A percentile compares a stretch with the other conserved stretches of the same genome.
phyloP scores from a whole-genome alignment of 805 yeast genomes.

The Hanseniaspora guilliermondii region DNA sequence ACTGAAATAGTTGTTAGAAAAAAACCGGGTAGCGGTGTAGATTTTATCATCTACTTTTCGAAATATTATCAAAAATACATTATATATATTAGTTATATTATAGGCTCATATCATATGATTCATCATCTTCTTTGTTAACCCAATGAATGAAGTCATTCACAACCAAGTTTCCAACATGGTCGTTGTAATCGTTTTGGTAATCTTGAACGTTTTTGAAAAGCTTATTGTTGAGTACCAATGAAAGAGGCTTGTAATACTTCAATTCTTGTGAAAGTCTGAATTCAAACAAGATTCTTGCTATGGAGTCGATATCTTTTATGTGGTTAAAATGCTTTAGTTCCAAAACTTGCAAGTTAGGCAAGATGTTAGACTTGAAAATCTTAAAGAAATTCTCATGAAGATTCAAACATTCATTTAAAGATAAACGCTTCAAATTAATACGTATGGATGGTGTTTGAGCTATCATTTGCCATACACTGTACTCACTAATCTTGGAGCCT shows the following conservation, averaged over 20 bases:
- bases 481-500: constrained; percentile 72
- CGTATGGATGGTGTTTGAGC: constrained; percentile 3
- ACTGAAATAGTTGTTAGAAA: too few species aligned
- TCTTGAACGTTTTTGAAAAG: neutral
- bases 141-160: neutral
- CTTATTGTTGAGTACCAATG: neutral
- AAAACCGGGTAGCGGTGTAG: too few species aligned
- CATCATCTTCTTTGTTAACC: neutral
- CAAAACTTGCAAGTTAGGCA: constrained; percentile 13
- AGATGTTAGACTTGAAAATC: neutral
- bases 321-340: constrained; percentile 10
- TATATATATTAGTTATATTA: too few species aligned
- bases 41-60: too few species aligned
- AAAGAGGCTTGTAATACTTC: constrained; percentile 3
- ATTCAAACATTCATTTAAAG: constrained; percentile 5
- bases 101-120: too few species aligned
- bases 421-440: constrained; percentile 1
- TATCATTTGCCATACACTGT: constrained; percentile 70
- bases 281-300: constrained; percentile 1
- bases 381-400: neutral
- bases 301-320: neutral
- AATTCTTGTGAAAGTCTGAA: constrained; percentile 9
- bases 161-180: constrained; percentile 1
- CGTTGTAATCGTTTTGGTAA: constrained; percentile 4
- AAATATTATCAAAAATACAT: too few species aligned